Conservation (phyloP, 2,329 filamentous ascomycete species). For the Corniculantispora saksenae region DNA sequence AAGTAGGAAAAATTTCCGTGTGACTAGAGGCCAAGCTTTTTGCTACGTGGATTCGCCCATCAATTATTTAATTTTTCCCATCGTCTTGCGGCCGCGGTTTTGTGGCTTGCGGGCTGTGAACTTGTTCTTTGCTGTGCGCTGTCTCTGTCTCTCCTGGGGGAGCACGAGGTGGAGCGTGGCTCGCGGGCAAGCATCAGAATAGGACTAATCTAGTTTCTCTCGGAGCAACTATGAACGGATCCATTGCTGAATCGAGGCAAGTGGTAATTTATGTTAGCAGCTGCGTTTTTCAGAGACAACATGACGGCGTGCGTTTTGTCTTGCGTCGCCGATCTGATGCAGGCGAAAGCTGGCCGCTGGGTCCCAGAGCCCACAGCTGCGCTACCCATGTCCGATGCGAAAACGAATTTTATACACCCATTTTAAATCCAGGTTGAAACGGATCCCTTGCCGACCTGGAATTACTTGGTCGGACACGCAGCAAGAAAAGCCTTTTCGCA, state of each 20-base stretch:
- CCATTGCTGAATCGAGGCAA: background rate
- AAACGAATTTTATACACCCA: background rate
- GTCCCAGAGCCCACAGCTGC: background rate
- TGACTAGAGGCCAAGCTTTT: background rate
- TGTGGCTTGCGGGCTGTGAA: background rate
- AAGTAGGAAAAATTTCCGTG: background rate
- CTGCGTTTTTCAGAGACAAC: background rate
- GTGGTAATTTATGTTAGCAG: background rate
- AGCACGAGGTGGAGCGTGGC: background rate
- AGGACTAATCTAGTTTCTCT: conserved; percentile 6
- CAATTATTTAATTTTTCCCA: background rate
- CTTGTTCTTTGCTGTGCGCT: background rate
- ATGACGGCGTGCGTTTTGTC: background rate
- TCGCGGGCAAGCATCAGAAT: background rate
- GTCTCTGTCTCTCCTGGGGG: background rate
- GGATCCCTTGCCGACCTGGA: no score
- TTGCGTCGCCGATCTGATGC: background rate
- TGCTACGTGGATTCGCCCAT: background rate
- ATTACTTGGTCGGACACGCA: background rate
- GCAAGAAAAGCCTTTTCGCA: background rate
- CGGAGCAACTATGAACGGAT: conserved; percentile 3
- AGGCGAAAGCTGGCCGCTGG: background rate
- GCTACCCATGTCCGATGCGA: conserved; percentile 1
- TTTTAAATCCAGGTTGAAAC: no score
- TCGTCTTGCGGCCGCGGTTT: background rate